Conservation (phyloP, 805 yeast species). For the Suhomyces emberorum region DNA sequence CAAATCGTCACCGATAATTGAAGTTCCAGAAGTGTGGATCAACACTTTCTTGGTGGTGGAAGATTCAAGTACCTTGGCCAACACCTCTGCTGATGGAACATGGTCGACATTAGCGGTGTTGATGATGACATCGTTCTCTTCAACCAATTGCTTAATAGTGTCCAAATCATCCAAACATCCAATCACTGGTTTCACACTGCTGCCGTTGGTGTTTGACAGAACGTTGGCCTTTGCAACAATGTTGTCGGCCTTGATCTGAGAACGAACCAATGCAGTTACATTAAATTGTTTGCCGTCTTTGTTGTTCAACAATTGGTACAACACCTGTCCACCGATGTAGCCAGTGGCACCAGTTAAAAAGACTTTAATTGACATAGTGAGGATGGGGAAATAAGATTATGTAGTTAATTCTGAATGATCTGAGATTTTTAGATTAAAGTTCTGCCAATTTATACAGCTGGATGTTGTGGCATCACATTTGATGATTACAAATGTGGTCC, state of each 20-base stretch:
- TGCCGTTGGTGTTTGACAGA: conserved; percentile 1
- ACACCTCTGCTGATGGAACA: conserved; percentile 18
- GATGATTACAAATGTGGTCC: no score
- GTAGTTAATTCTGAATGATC: no score
- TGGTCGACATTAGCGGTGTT: conserved; percentile 31
- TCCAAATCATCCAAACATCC: conserved; percentile 19
- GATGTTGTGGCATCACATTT: no score
- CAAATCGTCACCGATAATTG: conserved; percentile 23
- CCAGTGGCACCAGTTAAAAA: conserved; percentile 34
- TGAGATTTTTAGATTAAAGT: no score
- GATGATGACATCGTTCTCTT: conserved; percentile 24
- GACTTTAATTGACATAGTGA: conserved; percentile 10
- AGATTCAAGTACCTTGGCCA: conserved; percentile 17
- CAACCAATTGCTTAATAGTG: conserved; percentile 15
- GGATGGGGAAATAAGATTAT: no score
- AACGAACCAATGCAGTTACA: conserved; percentile 22
- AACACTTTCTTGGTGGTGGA: conserved; percentile 17
- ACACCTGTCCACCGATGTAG: conserved; percentile 28
- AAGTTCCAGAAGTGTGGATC: conserved; percentile 37
- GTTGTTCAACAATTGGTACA: conserved; percentile 18
- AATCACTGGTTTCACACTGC: conserved; percentile 18
- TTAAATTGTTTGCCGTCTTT: conserved; percentile 10
- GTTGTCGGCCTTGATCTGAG: conserved; percentile 15
- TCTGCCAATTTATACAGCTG: no score
- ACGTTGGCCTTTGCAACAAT: conserved; percentile 11